phyloP scores from a whole-genome alignment of 1,139 yeast species.

The Candida tropicalis region DNA sequence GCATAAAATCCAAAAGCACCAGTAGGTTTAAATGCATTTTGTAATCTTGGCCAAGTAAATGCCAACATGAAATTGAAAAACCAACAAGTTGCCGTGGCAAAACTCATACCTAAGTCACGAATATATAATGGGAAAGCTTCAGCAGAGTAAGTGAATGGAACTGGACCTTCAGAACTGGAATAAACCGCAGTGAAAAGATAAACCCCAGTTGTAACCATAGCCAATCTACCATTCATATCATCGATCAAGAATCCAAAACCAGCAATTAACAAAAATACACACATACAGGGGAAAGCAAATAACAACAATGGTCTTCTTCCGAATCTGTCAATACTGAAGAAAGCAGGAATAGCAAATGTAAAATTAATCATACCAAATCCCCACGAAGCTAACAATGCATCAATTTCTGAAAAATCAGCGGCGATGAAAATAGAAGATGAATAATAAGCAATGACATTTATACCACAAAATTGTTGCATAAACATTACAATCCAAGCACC shows the following conservation, averaged over 20 bases:
- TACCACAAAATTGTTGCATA: conserved; percentile 93
- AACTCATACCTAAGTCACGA: conserved; percentile 84
- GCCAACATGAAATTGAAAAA: conserved; percentile 81
- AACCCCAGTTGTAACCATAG: conserved; percentile 73
- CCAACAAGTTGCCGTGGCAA: conserved; percentile 87
- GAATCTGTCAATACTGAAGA: conserved; percentile 75
- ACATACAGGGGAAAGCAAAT: conserved; percentile 76
- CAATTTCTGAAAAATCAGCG: conserved; percentile 62
- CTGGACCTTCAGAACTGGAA: conserved; percentile 89
- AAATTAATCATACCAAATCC: conserved; percentile 86
- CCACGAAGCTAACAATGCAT: conserved; percentile 75
- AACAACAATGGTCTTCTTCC: conserved; percentile 77
- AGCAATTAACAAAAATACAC: conserved; percentile 64
- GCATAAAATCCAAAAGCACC: conserved; percentile 93
- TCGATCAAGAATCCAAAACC: conserved; percentile 76
- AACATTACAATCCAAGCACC: conserved; percentile 86
- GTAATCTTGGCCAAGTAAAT: conserved; percentile 75
- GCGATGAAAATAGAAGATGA: conserved; percentile 72
- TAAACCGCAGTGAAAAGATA: conserved; percentile 74
- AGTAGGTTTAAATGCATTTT: conserved; percentile 65
- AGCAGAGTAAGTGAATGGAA: conserved; percentile 87
- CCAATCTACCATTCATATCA: conserved; percentile 31
- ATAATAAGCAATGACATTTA: conserved; percentile 85
- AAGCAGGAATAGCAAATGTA: conserved; percentile 81
- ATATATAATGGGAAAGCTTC: conserved; percentile 82